These are phyloP conservation scores for Stagonosporopsis rhizophila DNA, from an alignment of 2,329 filamentous ascomycete species.

Conservation along the genomic window DNA sequence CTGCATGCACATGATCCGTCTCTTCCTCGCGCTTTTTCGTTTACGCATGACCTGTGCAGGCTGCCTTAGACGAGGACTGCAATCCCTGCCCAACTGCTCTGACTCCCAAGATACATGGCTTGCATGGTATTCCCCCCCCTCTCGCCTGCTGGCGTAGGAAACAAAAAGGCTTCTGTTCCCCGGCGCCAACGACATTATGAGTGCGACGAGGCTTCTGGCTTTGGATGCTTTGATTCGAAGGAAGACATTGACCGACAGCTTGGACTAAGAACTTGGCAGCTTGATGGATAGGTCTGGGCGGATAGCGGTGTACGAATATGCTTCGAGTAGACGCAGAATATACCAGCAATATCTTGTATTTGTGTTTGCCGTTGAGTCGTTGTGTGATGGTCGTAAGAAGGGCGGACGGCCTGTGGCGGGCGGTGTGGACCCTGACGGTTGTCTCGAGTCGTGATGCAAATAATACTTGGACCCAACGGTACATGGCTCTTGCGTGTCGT, in stretches of 20 bases:
- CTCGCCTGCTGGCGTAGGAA: neutral
- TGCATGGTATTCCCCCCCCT: conserved; percentile 33
- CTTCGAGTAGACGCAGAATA: neutral
- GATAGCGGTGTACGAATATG: conserved; percentile 8
- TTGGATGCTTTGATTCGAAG: conserved; percentile 23
- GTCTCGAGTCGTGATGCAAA: neutral
- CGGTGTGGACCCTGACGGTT: neutral
- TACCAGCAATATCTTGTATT: neutral
- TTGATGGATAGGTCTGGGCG: neutral
- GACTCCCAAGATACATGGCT: conserved; percentile 16
- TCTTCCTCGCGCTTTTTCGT: neutral
- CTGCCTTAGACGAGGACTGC: neutral
- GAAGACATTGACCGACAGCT: conserved; percentile 1
- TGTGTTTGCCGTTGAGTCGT: neutral
- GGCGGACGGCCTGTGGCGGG: neutral
- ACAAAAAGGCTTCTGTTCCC: conserved; percentile 2
- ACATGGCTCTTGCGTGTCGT: neutral
- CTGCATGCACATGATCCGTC: conserved; percentile 1
- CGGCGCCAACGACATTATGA: conserved; percentile 26
- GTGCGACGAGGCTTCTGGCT: conserved; percentile 29
- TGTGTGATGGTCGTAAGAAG: neutral
- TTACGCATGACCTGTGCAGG: neutral
- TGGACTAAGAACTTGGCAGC: neutral
- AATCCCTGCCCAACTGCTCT: neutral
- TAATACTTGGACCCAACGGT: neutral